Conservation (phyloP, 306 rosid genomes). For the Delonix regia region DNA sequence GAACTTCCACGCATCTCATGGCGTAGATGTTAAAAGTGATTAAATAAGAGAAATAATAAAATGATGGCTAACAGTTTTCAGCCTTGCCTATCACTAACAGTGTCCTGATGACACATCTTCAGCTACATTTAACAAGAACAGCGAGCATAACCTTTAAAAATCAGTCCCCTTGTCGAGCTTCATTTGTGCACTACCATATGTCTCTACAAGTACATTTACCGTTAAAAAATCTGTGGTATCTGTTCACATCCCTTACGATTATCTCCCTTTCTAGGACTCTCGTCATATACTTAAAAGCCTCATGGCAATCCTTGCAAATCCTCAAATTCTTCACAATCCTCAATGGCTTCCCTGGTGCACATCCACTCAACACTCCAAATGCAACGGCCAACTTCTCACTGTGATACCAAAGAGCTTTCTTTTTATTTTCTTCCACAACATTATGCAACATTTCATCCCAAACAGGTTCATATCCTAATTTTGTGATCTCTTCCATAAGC, state of each 20-base stretch:
- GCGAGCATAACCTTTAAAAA: background rate
- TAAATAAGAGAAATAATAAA: too few species aligned
- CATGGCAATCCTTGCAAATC: constrained; percentile 86
- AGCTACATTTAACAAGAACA: too few species aligned
- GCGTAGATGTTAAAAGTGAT: too few species aligned
- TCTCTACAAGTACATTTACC: constrained; percentile 79
- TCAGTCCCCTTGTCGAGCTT: constrained; percentile 13
- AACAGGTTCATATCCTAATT: constrained; percentile 72
- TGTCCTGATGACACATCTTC: too few species aligned
- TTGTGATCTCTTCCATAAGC: constrained; percentile 65
- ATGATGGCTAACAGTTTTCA: too few species aligned
- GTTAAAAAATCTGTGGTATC: constrained; percentile 74
- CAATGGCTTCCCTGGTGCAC: constrained; percentile 66
- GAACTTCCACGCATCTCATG: too few species aligned
- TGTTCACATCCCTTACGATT: constrained; percentile 78
- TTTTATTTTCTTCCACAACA: constrained; percentile 70
- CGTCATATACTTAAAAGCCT: constrained; percentile 73
- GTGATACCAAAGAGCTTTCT: constrained; percentile 77
- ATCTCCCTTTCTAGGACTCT: constrained; percentile 73
- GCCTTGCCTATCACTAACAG: too few species aligned
- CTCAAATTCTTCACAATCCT: constrained; percentile 87
- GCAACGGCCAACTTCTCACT: constrained; percentile 92
- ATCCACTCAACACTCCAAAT: constrained; percentile 71
- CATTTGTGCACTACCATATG: constrained; percentile 56
- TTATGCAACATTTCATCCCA: constrained; percentile 73